Evolutionary conservation across 2,329 filamentous ascomycete species (phyloP).

Genomic region (Beauveria australis): DNA sequence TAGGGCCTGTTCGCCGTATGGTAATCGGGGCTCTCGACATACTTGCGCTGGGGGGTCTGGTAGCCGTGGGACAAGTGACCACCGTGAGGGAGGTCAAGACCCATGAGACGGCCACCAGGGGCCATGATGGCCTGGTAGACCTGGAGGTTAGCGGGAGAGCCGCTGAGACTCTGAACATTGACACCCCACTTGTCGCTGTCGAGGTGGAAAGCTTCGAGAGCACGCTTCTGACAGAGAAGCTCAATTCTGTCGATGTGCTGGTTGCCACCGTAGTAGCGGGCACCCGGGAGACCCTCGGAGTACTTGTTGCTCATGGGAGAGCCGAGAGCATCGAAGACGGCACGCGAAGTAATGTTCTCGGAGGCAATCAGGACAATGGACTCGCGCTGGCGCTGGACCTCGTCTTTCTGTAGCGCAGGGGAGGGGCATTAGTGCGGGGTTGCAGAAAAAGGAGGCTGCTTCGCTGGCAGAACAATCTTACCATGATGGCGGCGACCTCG

Average conservation of each 20-base stretch:
- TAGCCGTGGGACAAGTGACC: constrained; percentile 96
- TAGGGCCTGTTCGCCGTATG: not conserved
- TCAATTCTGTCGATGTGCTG: constrained; percentile 98
- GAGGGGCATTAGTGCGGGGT: constrained; percentile 23
- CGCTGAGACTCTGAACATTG: constrained; percentile 91
- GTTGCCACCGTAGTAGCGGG: constrained; percentile 98
- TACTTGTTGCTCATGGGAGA: constrained; percentile 98
- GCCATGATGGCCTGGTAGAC: constrained; percentile 97
- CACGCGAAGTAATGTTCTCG: constrained; percentile 97
- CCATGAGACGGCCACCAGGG: constrained; percentile 93
- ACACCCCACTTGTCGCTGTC: constrained; percentile 91
- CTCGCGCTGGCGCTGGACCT: constrained; percentile 95
- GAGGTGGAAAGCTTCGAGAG: constrained; percentile 82
- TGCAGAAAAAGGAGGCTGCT: not conserved
- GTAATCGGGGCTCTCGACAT: constrained; percentile 24
- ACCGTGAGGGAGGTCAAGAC: constrained; percentile 87
- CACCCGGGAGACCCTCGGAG: constrained; percentile 96
- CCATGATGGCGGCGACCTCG: constrained; percentile 95
- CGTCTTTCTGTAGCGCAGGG: constrained; percentile 56
- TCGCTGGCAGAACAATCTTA: constrained; percentile 34
- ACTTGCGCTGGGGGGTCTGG: constrained; percentile 91
- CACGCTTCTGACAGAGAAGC: constrained; percentile 87
- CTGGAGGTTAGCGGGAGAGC: constrained; percentile 93
- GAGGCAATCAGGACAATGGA: constrained; percentile 98
- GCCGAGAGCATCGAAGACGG: constrained; percentile 94